Conservation (phyloP, 2,329 filamentous ascomycete genomes). For the Colletotrichum kahawae region DNA sequence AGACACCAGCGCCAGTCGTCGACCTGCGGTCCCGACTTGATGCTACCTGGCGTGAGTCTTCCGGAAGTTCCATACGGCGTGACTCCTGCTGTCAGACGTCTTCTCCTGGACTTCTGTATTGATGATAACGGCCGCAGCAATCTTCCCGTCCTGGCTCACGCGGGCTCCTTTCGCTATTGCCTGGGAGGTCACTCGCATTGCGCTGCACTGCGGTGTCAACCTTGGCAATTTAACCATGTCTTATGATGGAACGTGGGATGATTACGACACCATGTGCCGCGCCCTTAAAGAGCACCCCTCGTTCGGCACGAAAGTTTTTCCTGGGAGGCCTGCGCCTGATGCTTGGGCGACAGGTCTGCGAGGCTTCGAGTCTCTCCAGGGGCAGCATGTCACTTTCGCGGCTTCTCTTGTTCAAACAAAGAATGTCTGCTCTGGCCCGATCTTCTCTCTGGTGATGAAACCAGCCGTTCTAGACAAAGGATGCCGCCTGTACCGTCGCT, state of each 20-base stretch:
- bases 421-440: constrained; percentile 31
- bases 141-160: constrained; percentile 31
- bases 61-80: not conserved
- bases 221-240: constrained; percentile 36
- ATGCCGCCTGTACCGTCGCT: constrained; percentile 58
- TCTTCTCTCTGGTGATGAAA: constrained; percentile 52
- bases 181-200: constrained; percentile 58
- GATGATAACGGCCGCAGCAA: not conserved
- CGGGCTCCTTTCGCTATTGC: constrained; percentile 52
- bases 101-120: not conserved
- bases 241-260: constrained; percentile 45
- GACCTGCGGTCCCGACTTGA: not conserved
- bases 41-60: not conserved
- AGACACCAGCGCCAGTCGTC: not conserved
- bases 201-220: constrained; percentile 49
- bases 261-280: constrained; percentile 49
- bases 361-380: constrained; percentile 36
- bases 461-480: constrained; percentile 53
- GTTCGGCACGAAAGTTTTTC: constrained; percentile 51
- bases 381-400: constrained; percentile 45
- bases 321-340: constrained; percentile 45
- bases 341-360: constrained; percentile 53
- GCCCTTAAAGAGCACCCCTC: constrained; percentile 41
- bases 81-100: not conserved
- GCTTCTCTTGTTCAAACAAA: constrained; percentile 26